phyloP scores from a whole-genome alignment of 352 stramenopile genomes.

The Pseudoperonospora humuli region DNA sequence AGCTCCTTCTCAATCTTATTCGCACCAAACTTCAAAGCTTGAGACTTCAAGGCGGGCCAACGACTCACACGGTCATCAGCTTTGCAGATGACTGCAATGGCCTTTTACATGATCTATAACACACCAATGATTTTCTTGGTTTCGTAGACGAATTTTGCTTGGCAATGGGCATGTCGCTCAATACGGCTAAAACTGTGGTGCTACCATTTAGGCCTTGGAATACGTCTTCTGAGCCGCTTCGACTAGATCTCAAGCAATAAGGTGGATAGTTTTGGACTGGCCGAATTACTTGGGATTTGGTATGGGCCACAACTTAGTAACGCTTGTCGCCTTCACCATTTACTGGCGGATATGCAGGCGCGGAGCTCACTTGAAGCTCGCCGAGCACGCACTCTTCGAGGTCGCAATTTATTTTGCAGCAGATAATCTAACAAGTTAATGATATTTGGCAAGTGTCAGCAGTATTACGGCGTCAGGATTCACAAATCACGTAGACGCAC shows the following conservation, averaged over 20 bases:
- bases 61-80: not conserved
- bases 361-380: too few relatives aligned
- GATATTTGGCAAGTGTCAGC: not conserved
- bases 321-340: too few relatives aligned
- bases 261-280: not conserved
- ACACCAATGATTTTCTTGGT: too few relatives aligned
- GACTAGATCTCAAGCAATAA: too few relatives aligned
- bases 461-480: not conserved
- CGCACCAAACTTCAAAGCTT: too few relatives aligned
- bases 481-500: not conserved
- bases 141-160: not conserved
- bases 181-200: too few relatives aligned
- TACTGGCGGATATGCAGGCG: too few relatives aligned
- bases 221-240: too few relatives aligned
- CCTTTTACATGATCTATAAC: not conserved
- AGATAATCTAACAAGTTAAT: not conserved
- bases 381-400: not conserved
- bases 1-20: too few relatives aligned
- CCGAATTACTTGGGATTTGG: not conserved
- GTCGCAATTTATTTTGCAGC: not conserved
- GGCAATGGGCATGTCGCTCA: not conserved
- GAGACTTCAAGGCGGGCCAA: not conserved
- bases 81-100: not conserved
- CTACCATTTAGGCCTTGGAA: too few relatives aligned
- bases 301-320: not conserved